Conservation (phyloP, 2,329 filamentous ascomycete species). For the Pestalotiopsis sp. region DNA sequence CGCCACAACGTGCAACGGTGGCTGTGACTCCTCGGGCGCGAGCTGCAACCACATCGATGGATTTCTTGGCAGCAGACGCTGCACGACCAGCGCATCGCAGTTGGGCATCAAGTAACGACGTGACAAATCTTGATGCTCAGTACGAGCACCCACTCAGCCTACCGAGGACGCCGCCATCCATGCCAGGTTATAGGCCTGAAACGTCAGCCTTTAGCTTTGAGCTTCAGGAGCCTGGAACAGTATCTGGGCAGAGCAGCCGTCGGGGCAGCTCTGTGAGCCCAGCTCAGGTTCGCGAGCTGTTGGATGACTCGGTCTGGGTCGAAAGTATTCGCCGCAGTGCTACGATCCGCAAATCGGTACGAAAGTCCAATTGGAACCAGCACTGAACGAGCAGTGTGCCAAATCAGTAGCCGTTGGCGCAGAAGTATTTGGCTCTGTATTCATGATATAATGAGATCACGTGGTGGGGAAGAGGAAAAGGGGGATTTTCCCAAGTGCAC, state of each 20-base stretch:
- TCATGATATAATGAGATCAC: slow-evolving; percentile 4
- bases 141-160: slow-evolving; percentile 56
- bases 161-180: slow-evolving; percentile 49
- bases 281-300: slow-evolving; percentile 78
- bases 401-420: no score
- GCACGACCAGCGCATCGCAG: slow-evolving; percentile 40
- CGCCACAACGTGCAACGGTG: slow-evolving; percentile 32
- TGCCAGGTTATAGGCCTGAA: slow-evolving; percentile 45
- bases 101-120: slow-evolving; percentile 48
- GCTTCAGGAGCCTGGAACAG: slow-evolving; percentile 47
- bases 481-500: background rate
- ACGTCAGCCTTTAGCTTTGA: slow-evolving; percentile 63
- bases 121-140: slow-evolving; percentile 45
- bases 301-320: slow-evolving; percentile 91
- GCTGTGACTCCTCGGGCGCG: slow-evolving; percentile 25
- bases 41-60: slow-evolving; percentile 24
- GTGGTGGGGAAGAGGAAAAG: background rate
- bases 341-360: slow-evolving; percentile 59
- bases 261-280: slow-evolving; percentile 73
- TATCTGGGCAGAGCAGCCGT: slow-evolving; percentile 51
- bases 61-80: slow-evolving; percentile 40
- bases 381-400: slow-evolving; percentile 8
- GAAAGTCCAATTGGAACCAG: slow-evolving; percentile 33
- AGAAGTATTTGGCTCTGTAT: background rate
- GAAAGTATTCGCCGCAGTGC: slow-evolving; percentile 90